Evolutionary conservation across 495 filamentous ascomycete species (phyloP), one percentile per base, ranked within the genome.

Genomic region (Penicillium diatomitis): DNA sequence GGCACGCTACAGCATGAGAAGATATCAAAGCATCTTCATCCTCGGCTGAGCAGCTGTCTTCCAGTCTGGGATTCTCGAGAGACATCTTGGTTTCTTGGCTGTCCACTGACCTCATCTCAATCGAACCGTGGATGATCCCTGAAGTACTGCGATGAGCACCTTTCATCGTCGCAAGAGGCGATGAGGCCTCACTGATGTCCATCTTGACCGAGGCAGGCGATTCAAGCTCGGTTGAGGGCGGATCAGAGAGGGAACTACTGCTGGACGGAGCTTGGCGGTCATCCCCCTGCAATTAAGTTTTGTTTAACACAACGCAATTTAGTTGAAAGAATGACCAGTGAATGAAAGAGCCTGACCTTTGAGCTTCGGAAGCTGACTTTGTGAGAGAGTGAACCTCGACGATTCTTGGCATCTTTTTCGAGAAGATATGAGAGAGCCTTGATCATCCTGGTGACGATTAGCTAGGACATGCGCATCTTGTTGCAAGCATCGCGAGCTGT

Each of bases 281-380:
- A 20, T 20, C 20, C 0, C 0, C 20, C 20, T 11, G 44, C 6
- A 3, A 37, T 12, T 39, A 43, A 20, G 4, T 8, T 8, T 28
- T 11, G 12, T n/a, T 49, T 27, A 48, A 11, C 4, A 44, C 32
- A 28, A 32, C 30, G 8, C 32, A 12, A 3, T 5, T 28, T 34
- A 27, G 9, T n/a, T n/a, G 20, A 20, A 11, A 42, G n/a, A 38
- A 49, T 10, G 46, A 11, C 7, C 28, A 20, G 7, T 10, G 2
- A 5, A 4, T 12, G 38, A 35, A 44, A 27, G 3, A 37, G 32
- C 20, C 20, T 20, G 40, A 44, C 32, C 33, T 10, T 44, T 30
- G 44, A 38, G 3, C 33, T 38, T 8, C 39, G 40, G 47, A 49
- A 43, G 27, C 47, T 44, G 30, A 49, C 47, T 5, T 49, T 27